Base-by-base conservation (phyloP, 2,329 filamentous ascomycete species). In the Penicillium concentricum region DNA sequence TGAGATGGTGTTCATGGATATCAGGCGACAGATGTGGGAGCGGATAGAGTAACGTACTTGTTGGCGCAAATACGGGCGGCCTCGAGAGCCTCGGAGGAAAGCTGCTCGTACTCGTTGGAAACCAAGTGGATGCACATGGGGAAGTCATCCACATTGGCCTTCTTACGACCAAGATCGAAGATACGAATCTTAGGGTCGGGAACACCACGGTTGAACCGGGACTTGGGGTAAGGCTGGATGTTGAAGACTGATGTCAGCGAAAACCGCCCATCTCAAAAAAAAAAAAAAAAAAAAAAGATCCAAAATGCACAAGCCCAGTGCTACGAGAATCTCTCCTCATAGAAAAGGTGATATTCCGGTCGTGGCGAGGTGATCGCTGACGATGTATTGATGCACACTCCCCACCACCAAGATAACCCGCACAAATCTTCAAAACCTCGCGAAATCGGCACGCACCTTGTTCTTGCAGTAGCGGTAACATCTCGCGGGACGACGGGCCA, bases 391-490 rank as follows among this genome's bases (percentile, higher is more conserved):
- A 43, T 58, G 51, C 50, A 44, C 34, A 38, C 56, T 56, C 61
- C 65, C 69, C 71, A 74, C 68, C 72, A 70, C 64, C 66, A 65
- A 71, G 61, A 45, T 59, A 49, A 50, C 54, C 67, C 67, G 69
- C 61, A 72, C 67, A 61, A 67, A 58, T 54, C 55, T 54, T 61
- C 57, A 58, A 54, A 58, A 52, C 34, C 45, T 28, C 35, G 46
- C 32, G 56, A 63, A 59, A 58, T 65, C 63, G 57, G 60, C 54
- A 81, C 89, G 82, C 79, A 96, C 92, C 92, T 97, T 97, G 89
- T 97, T 99, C 91, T 99, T 99, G 92, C 94, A 99, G 90, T 99
- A 99, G 79, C 94, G 89, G 88, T 96, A 99, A 86, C 94, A 99
- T 86, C 94, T 90, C 78, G 94, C 94, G 78, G 94, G 94, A 90